Conservation (phyloP, 495 filamentous ascomycete genomes). For the Penicillium paradoxum region DNA sequence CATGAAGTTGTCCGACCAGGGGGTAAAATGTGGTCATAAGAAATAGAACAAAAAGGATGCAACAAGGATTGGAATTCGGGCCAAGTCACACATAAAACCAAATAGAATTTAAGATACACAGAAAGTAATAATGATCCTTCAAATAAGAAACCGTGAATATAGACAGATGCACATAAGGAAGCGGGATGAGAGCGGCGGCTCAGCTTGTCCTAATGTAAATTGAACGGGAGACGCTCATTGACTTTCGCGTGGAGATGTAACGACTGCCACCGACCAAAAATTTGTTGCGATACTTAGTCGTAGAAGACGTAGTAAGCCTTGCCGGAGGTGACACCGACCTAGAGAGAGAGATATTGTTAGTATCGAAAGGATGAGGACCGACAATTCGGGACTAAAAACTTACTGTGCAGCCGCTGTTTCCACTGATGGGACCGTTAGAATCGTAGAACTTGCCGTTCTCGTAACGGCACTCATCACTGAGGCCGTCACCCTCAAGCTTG, state of each 20-base stretch:
- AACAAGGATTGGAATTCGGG: slow-evolving; percentile 28
- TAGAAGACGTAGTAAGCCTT: slow-evolving; percentile 44
- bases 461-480: slow-evolving; percentile 66
- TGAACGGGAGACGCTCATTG: slow-evolving; percentile 11
- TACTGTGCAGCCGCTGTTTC: slow-evolving; percentile 65
- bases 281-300: slow-evolving; percentile 16
- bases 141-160: slow-evolving; percentile 27
- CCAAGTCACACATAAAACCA: slow-evolving; percentile 30
- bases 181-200: slow-evolving; percentile 15
- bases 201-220: slow-evolving; percentile 8
- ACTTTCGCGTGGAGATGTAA: slow-evolving; percentile 2
- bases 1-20: slow-evolving; percentile 6
- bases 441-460: slow-evolving; percentile 53
- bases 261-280: slow-evolving; percentile 2
- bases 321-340: slow-evolving; percentile 46
- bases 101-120: slow-evolving; percentile 43
- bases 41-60: slow-evolving; percentile 22
- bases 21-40: neutral
- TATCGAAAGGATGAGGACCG: neutral
- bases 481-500: slow-evolving; percentile 60
- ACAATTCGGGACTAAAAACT: slow-evolving; percentile 11
- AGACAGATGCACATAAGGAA: slow-evolving; percentile 20
- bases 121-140: slow-evolving; percentile 27
- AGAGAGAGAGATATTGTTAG: slow-evolving; percentile 8
- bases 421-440: slow-evolving; percentile 34